Base-by-base conservation (phyloP, 805 yeast genomes). In the Kazachstania kunashirensis region DNA sequence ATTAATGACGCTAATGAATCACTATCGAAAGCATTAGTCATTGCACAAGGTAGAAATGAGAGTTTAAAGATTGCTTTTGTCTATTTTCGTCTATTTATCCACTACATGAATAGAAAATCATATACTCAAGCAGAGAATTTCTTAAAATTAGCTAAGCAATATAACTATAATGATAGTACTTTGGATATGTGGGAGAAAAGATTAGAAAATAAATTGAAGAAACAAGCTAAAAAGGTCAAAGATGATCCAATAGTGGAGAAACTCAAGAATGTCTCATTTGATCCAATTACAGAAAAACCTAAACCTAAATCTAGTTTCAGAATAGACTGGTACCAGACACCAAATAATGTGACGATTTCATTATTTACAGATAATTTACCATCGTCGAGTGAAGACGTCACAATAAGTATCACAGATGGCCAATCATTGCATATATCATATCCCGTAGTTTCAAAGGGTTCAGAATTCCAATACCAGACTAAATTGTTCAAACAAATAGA, bases 271-370 rank as follows among this genome's bases (percentile, higher is more conserved):
- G 8, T 23, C 11, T 9, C 24, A 11, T 23, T 23, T 14, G 30
- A 14, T 15, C 6, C 14, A 8, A 21, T 16, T 14, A 23, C 32
- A 10, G 15, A 30, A 4, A 25, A 23, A 10, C 26, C 34, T 12
- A 16, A 19, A 6, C 15, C 39, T 44, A 52, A 56, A 45, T 56
- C 69, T 26, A 5, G 20, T 14, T 20, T 20, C 10, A 69, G 68
- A 48, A 59, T 63, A n/a, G 88, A 82, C 45, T 82, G 81, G 77
- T 89, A 77, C 60, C 96, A 92, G 56, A 68, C 77, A 12, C 49
- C 62, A 8, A 62, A 62, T 1, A 53, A 56, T 3, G 73, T 86
- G 11, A 76, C 78, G 1, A 64, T 88, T 20, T 75, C 89, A 2
- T 60, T 89, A 6, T 89, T 79, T 50, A 75, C 84, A 33, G 77